Evolutionary conservation across 805 yeast genomes (phyloP), one percentile per base, ranked within the genome.

Genomic region (Kazachstania bromeliacearum): DNA sequence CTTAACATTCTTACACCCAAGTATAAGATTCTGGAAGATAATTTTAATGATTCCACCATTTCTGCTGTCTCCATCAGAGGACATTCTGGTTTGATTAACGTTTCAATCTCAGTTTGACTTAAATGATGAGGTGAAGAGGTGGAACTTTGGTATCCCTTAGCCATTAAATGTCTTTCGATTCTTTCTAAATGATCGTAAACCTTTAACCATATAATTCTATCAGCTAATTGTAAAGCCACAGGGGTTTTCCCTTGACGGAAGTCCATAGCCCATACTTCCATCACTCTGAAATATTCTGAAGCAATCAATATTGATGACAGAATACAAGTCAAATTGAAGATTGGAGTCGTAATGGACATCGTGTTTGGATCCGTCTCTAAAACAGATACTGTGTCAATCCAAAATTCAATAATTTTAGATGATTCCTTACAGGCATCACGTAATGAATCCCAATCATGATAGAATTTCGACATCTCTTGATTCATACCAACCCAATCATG

Each of bases 401-500:
- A 82, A 31, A 80, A 61, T 39, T 75, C 71, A 37, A 82, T 62
- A 21, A 80, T 73, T 41, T 72, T 79, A 28, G 77, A 53, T 1
- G 78, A 70, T 46, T 74, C 70, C 30, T 63, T 66, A 2, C 79
- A 66, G 7, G 81, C 72, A 50, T 79, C 87, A 33, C 77, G 65
- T 34, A 79, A 59, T 3, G 78, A 77, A 41, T 80, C 88, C 32
- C 73, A 68, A 49, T 79, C 79, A 26, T 58, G 55, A 31, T 65
- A 49, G 29, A 78, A 56, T 22, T 51, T 53, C 36, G 67, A 62
- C 41, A 79, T 60, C 32, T 67, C 66, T 5, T 51, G 45, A 45
- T 77, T 78, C 85, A 82, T 77, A 0, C 67, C 72, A 18, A 55
- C 64, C 85, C 87, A 81, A 52, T 81, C 77, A 47, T 79, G 75